Base-by-base conservation (phyloP, 225 moss, liverwort and hornwort genomes). In the Physcomitrium patens region DNA sequence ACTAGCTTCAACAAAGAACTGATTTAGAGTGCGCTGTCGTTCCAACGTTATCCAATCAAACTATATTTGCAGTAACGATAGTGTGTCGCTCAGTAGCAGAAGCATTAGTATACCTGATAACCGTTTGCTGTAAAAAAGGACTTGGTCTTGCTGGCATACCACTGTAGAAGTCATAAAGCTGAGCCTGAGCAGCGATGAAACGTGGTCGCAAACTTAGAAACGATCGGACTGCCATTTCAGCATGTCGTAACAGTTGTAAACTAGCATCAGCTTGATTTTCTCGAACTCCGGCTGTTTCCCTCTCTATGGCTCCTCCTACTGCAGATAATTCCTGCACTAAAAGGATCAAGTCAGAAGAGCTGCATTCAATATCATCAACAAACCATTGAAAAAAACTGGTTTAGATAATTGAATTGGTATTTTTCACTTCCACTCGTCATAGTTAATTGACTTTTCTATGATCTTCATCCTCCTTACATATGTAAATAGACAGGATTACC, bases 211-310 rank as follows among this genome's bases (percentile, higher is more conserved):
- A 77, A 73, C 86, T 87, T 55, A 95, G 70, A 73, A 93, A 99
- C 9, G 99, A 92, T 43, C 95, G 91, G 42, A 95, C 95, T 18
- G 95, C 99, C 63, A 99, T 89, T 79, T 99, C 99, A 22, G 93
- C 88, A 83, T 99, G 93, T 43, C 99, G 89, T 80, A 99, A 81
- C 37, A 84, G 57, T 68, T 57, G 53, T 78, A 92, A 68, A 81
- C 90, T 85, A 71, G 86, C 71, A 48, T 85, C 75, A 76, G 89
- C 82, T 84, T 90, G 89, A 84, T 68, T 77, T 75, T 87, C 86
- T 82, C 86, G 73, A 92, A 84, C 71, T 81, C 87, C 72, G 59
- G 76, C 76, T 92, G 89, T 76, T 77, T 99, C 99, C 76, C 83
- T 86, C 58, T 86, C 93, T 44, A 99, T 57, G 43, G 95, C 89